A percentile compares a stretch with the other conserved stretches of the same genome.
Conservation (phyloP, 148 eudicot genomes). For the Persicaria tinctoria region DNA sequence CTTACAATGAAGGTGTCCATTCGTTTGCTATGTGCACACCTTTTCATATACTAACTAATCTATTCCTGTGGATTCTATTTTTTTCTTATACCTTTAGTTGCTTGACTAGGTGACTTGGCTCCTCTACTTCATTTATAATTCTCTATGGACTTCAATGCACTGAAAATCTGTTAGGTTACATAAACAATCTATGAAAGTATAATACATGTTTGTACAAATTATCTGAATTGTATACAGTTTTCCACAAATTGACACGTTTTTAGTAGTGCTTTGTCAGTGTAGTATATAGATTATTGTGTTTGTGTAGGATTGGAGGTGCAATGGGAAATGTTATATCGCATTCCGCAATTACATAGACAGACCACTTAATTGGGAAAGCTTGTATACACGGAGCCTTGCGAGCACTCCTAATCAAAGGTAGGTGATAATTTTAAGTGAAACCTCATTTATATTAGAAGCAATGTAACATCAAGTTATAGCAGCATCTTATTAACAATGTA, state of each 20-base stretch:
- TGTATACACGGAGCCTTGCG: conserved; percentile 41
- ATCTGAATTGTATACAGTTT: not conserved
- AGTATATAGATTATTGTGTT: not conserved
- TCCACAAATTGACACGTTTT: not conserved
- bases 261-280: not conserved
- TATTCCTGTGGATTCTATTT: no score
- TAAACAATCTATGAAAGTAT: not conserved
- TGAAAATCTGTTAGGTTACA: not conserved
- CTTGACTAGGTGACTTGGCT: not conserved
- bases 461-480: not conserved
- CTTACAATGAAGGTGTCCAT: not conserved
- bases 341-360: conserved; percentile 75
- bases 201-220: not conserved
- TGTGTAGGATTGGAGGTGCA: conserved; percentile 89
- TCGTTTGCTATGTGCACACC: not conserved
- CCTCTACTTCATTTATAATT: not conserved
- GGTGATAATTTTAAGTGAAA: conserved; percentile 18
- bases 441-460: not conserved
- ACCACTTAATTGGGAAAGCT: conserved; percentile 80
- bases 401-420: conserved; percentile 90
- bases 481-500: not conserved
- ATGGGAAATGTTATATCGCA: conserved; percentile 83
- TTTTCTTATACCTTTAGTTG: not conserved
- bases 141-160: not conserved
- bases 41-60: no score